Percentiles rank a stretch among this genome's conserved stretches.
Conservation (phyloP, 768 basidiomycete species). For the Pulveroboletus sp. region DNA sequence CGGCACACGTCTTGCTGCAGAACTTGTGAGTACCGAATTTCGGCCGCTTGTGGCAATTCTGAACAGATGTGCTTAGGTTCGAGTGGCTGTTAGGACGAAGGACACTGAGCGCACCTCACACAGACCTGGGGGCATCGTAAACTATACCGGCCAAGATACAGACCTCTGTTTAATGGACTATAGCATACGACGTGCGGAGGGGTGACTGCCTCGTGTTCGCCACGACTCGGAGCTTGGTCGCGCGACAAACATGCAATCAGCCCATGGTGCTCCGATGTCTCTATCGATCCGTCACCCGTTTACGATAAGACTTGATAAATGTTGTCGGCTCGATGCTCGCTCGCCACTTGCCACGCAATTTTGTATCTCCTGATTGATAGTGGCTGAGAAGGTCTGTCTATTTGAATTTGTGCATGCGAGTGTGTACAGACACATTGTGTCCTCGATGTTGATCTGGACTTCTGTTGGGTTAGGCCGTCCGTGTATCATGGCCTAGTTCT, state of each 20-base stretch:
- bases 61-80: constrained; percentile 1
- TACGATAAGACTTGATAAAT: constrained; percentile 16
- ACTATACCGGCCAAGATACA: constrained; percentile 11
- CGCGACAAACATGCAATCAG: constrained; percentile 2
- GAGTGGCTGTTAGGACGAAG: not conserved
- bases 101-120: constrained; percentile 27
- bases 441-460: constrained; percentile 22
- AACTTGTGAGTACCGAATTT: constrained; percentile 52
- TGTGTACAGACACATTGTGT: constrained; percentile 22
- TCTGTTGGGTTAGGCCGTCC: constrained; percentile 5
- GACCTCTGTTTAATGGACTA: constrained; percentile 9
- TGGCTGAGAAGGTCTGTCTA: constrained; percentile 21
- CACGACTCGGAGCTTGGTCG: constrained; percentile 13
- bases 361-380: constrained; percentile 17
- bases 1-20: constrained; percentile 53
- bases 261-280: constrained; percentile 5
- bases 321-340: not conserved
- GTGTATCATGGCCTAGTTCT: constrained; percentile 14
- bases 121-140: constrained; percentile 23
- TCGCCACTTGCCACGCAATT: constrained; percentile 1
- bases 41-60: constrained; percentile 55
- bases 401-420: constrained; percentile 21
- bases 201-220: constrained; percentile 21
- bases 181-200: constrained; percentile 3
- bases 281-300: constrained; percentile 6